A percentile compares a stretch with the other conserved stretches of the same genome.
Conservation (phyloP, 148 eudicot species). For the Dysphania ambrosioides region DNA sequence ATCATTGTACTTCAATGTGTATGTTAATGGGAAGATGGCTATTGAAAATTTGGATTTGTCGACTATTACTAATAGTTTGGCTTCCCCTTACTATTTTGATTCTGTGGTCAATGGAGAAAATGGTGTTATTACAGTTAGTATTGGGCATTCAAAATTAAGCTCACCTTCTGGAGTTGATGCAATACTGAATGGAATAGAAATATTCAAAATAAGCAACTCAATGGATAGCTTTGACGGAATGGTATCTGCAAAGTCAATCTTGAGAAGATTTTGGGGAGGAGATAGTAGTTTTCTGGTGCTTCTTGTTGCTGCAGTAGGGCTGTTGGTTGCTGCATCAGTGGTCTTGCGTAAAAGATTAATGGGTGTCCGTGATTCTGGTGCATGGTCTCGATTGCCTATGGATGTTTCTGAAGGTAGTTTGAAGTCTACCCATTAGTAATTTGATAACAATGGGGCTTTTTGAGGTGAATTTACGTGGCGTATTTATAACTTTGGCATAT, state of each 20-base stretch:
- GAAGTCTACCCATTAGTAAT: constrained; percentile 23
- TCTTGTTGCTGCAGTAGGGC: constrained; percentile 47
- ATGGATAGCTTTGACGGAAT: constrained; percentile 72
- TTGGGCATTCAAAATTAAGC: constrained; percentile 70
- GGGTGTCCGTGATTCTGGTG: constrained; percentile 36
- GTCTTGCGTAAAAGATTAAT: constrained; percentile 46
- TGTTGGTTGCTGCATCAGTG: constrained; percentile 61
- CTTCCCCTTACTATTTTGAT: constrained; percentile 85
- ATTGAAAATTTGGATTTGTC: constrained; percentile 63
- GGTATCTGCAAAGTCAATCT: constrained; percentile 36
- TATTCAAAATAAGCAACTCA: constrained; percentile 64
- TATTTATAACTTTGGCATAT: constrained; percentile 7
- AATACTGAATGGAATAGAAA: constrained; percentile 76
- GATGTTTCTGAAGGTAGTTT: constrained; percentile 48
- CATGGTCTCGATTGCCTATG: constrained; percentile 62
- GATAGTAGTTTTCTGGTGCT: constrained; percentile 37
- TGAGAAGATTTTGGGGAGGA: constrained; percentile 35
- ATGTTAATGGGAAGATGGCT: constrained; percentile 62
- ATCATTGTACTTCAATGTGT: constrained; percentile 68
- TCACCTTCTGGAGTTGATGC: constrained; percentile 48
- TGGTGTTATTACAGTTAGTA: constrained; percentile 44
- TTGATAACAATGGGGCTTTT: not conserved
- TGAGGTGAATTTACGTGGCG: not conserved
- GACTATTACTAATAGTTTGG: constrained; percentile 35
- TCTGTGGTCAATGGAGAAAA: constrained; percentile 46